Evolutionary conservation across 2,329 filamentous ascomycete species (phyloP), one percentile per base, ranked within the genome.

Genomic region (Apiospora saccharicola): DNA sequence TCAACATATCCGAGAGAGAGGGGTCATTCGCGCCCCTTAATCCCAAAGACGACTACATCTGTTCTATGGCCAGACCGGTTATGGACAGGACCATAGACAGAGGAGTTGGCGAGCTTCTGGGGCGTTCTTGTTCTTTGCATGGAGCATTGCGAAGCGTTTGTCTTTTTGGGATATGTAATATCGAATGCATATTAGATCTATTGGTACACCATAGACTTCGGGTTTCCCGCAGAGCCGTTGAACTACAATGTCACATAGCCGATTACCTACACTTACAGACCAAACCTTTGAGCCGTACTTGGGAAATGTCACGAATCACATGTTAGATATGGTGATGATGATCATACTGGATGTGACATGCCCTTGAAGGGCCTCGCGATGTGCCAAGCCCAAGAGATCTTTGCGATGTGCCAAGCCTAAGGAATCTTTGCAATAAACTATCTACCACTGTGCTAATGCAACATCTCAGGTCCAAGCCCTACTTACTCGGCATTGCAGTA

Each of bases 121-220:
- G 57, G 57, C 30, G 57, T 64, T 37, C 1, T 64, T 3, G 12
- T 64, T 41, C 19, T 64, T 37, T 30, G 37, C 37, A n/a, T n/a
- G 57, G 57, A 37, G 57, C 57, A 64, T 64, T 64, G 57, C 57
- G 34, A 41, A 64, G 57, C 57, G 57, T n/a, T 41, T 64, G 34
- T 16, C n/a, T 41, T 37, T 64, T 41, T 22, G 8, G 12, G 1
- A 13, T n/a, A 13, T 41, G n/a, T 64, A 64, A 41, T 64, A 64
- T 4, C 30, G 57, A 64, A 34, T 64, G 57, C 57, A 64, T 64
- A 64, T 64, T 4, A 64, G 57, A 64, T 41, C 4, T 64, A 22
- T 37, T 41, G 34, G 41, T 41, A 34, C 57, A 64, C 41, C 30
- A 64, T 64, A 64, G 57, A 64, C 12, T 24, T 24, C 57, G n/a